Percentiles rank a stretch among this genome's conserved stretches.
These are phyloP conservation scores for Xylariales sp. DNA, from an alignment of 2,329 filamentous ascomycete genomes.

Conservation along the genomic window DNA sequence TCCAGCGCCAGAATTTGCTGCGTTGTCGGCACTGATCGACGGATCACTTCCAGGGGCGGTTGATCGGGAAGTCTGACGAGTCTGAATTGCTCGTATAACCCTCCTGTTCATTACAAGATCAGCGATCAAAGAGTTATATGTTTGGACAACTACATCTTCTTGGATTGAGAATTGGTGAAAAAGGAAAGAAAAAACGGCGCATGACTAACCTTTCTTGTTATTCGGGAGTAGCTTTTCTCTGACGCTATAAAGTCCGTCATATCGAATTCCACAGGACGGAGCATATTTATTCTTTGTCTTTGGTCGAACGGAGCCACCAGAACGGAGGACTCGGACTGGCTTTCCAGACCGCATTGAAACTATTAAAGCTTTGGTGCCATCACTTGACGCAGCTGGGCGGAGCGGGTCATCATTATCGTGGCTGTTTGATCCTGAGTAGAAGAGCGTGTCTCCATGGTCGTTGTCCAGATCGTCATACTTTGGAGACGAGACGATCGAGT, in stretches of 20 bases:
- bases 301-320: constrained; percentile 12
- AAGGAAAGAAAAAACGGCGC: not conserved
- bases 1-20: not conserved
- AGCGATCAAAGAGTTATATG: not conserved
- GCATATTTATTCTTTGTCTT: constrained; percentile 6
- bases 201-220: constrained; percentile 17
- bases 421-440: constrained; percentile 17
- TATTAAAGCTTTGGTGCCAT: constrained; percentile 18
- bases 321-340: constrained; percentile 23
- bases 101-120: not conserved
- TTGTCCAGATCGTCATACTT: constrained; percentile 15
- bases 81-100: constrained; percentile 8
- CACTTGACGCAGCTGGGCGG: constrained; percentile 12
- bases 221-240: constrained; percentile 3
- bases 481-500: constrained; percentile 21
- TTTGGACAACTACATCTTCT: not conserved
- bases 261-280: constrained; percentile 22
- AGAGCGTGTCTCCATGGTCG: constrained; percentile 13
- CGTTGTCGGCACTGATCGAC: not conserved
- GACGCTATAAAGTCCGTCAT: constrained; percentile 24
- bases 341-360: constrained; percentile 12
- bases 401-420: constrained; percentile 13
- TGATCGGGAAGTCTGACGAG: constrained; percentile 1
- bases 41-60: not conserved
- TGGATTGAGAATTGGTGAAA: not conserved